phyloP scores from a whole-genome alignment of 2,329 filamentous ascomycete genomes.

The Penicillium sp. region DNA sequence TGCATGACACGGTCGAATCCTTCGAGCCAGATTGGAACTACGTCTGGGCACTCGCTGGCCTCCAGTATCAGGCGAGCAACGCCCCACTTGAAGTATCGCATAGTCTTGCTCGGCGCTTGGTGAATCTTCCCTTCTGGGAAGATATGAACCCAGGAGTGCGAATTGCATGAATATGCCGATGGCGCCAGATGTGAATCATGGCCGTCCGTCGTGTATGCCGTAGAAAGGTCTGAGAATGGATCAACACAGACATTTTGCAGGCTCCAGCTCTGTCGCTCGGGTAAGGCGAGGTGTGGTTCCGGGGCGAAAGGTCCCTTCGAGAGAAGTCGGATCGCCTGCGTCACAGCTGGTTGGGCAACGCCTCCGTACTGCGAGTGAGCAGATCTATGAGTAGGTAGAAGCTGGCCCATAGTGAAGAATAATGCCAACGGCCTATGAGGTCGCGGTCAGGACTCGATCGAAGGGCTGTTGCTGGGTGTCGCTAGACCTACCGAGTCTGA shows the following conservation, averaged over 20 bases:
- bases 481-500: conserved; percentile 70
- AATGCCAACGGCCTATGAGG: conserved; percentile 64
- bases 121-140: conserved; percentile 96
- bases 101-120: conserved; percentile 75
- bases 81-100: conserved; percentile 99
- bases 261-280: conserved; percentile 45
- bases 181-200: conserved; percentile 67
- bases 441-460: background rate
- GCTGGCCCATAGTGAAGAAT: conserved; percentile 90
- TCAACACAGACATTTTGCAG: conserved; percentile 50
- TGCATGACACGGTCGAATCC: conserved; percentile 88
- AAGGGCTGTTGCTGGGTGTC: background rate
- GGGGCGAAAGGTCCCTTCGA: conserved; percentile 67
- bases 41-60: conserved; percentile 80
- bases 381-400: conserved; percentile 83
- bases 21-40: conserved; percentile 94
- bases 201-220: conserved; percentile 46
- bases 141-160: conserved; percentile 86
- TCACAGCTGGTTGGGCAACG: conserved; percentile 86
- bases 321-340: conserved; percentile 82
- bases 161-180: conserved; percentile 70
- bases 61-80: conserved; percentile 90
- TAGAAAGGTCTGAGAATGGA: conserved; percentile 51
- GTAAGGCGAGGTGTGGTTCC: conserved; percentile 49
- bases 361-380: conserved; percentile 81